These are phyloP conservation scores for Rosa rugosa DNA, from an alignment of 306 rosid genomes.

Conservation along the genomic window DNA sequence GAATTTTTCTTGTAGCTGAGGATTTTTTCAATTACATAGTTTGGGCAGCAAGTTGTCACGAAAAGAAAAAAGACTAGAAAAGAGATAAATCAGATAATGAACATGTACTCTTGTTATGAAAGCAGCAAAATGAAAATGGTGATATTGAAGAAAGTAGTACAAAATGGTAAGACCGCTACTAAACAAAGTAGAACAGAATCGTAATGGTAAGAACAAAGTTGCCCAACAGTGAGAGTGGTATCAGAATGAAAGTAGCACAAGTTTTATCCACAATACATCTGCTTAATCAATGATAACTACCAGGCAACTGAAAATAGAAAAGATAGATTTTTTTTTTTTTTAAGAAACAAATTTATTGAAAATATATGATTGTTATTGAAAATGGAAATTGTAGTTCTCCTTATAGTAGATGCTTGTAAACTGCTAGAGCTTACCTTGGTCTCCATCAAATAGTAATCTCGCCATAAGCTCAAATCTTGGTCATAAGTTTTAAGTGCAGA, in stretches of 20 bases:
- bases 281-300: background rate
- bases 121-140: background rate
- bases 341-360: background rate
- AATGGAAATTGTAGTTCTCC: background rate
- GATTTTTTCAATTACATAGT: background rate
- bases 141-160: background rate
- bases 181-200: background rate
- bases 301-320: background rate
- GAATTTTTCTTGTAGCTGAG: background rate
- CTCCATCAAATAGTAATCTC: conserved; percentile 66
- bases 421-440: conserved; percentile 46
- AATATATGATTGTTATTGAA: background rate
- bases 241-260: background rate
- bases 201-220: background rate
- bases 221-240: background rate
- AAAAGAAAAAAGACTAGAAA: background rate
- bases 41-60: background rate
- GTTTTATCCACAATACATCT: background rate
- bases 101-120: background rate
- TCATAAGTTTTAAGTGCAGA: conserved; percentile 65
- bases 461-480: conserved; percentile 72
- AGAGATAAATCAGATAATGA: background rate
- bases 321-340: background rate
- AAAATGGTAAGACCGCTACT: no score
- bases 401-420: background rate